Conservation (phyloP, 2,329 filamentous ascomycete genomes). For the Exophiala sideris region DNA sequence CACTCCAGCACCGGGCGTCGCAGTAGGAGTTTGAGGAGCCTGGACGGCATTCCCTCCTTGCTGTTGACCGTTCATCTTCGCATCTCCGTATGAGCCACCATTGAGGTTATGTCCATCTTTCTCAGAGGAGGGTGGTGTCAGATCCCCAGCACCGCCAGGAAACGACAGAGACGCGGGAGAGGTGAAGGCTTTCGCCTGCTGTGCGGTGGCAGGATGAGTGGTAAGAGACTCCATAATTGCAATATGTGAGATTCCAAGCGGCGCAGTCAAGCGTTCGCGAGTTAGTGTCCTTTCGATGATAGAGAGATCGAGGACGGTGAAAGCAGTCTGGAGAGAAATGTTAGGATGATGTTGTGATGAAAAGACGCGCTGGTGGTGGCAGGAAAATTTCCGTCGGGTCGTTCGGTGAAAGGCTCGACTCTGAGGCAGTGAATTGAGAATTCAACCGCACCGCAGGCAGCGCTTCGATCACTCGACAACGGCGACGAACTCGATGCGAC, state of each 20-base stretch:
- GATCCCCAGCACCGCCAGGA: constrained; percentile 75
- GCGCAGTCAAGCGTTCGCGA: constrained; percentile 30
- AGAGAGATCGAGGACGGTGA: constrained; percentile 23
- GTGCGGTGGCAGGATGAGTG: constrained; percentile 85
- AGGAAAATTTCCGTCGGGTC: constrained; percentile 3
- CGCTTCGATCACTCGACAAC: constrained; percentile 16
- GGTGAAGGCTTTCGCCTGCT: constrained; percentile 93
- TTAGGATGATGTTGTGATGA: constrained; percentile 11
- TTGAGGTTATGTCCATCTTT: constrained; percentile 58
- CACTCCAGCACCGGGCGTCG: constrained; percentile 78
- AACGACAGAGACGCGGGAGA: constrained; percentile 90
- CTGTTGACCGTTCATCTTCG: constrained; percentile 51
- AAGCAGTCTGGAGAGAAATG: constrained; percentile 30
- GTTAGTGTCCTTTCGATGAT: constrained; percentile 15
- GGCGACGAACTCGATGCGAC: constrained; percentile 13
- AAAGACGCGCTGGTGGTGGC: constrained; percentile 6
- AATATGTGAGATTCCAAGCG: constrained; percentile 34
- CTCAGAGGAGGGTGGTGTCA: constrained; percentile 75
- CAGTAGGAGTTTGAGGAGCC: constrained; percentile 83
- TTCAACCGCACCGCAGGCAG: constrained; percentile 13
- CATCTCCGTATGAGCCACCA: constrained; percentile 46
- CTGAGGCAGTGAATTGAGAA: constrained; percentile 13
- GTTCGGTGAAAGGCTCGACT: constrained; percentile 12
- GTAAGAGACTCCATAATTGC: constrained; percentile 77
- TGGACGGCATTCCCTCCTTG: constrained; percentile 68